A percentile compares a stretch with the other conserved stretches of the same genome.
phyloP scores from a whole-genome alignment of 345 rosid species.

The Theobroma cacao region DNA sequence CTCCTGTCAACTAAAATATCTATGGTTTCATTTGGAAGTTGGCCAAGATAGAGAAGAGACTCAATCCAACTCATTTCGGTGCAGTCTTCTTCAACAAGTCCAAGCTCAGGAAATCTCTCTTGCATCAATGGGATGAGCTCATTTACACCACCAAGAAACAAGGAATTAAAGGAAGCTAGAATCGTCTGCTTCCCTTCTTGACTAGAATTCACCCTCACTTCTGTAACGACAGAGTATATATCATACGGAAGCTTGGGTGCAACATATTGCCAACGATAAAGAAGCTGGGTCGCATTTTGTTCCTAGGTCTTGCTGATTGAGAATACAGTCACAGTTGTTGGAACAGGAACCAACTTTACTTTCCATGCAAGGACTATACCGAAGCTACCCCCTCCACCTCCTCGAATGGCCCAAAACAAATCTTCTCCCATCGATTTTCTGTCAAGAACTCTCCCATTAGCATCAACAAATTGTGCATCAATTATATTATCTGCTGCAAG shows the following conservation, averaged over 20 bases:
- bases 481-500: not conserved
- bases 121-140: constrained; percentile 3
- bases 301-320: not conserved
- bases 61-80: not conserved
- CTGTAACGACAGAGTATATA: not conserved
- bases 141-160: not conserved
- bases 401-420: not conserved
- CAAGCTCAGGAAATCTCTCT: not conserved
- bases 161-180: not conserved
- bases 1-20: not conserved
- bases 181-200: not conserved
- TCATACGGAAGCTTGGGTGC: not conserved
- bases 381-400: no score
- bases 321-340: not conserved
- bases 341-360: not conserved
- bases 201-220: not conserved
- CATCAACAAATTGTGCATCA: not conserved
- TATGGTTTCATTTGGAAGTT: not conserved
- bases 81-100: not conserved
- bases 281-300: constrained; percentile 4
- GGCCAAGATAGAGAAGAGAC: not conserved
- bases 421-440: not conserved
- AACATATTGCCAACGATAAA: constrained; percentile 4
- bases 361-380: not conserved
- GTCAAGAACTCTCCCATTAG: not conserved